These are phyloP conservation scores for Acmispon strigosus DNA, from an alignment of 306 rosid genomes.

Conservation along the genomic window DNA sequence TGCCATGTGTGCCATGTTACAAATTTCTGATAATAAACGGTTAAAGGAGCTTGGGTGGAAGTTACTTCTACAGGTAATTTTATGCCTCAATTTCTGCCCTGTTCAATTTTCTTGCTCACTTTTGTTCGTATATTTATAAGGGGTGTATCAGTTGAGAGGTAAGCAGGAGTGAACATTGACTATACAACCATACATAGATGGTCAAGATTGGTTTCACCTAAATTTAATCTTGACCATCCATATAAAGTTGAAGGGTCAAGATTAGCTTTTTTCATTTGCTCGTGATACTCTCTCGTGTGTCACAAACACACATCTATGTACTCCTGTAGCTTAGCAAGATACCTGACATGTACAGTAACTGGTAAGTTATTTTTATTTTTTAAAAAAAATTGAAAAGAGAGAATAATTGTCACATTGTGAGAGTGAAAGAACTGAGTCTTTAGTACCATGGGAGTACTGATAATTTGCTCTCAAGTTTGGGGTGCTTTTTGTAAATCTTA, in stretches of 20 bases:
- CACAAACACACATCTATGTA: too few relatives aligned
- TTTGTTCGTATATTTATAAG: background rate
- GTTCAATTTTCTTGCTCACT: background rate
- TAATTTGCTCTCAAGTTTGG: too few relatives aligned
- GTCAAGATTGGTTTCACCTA: background rate
- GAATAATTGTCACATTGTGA: too few relatives aligned
- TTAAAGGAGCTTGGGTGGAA: conserved; percentile 89
- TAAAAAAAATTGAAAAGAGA: too few relatives aligned
- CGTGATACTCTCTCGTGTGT: too few relatives aligned
- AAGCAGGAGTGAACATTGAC: background rate
- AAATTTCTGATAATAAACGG: conserved; percentile 50
- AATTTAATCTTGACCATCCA: background rate
- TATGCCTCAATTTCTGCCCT: background rate
- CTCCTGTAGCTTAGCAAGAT: too few relatives aligned
- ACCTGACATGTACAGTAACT: too few relatives aligned
- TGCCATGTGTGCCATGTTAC: conserved; percentile 98
- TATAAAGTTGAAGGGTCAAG: background rate
- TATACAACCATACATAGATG: background rate
- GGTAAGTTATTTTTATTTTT: too few relatives aligned
- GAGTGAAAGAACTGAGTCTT: too few relatives aligned
- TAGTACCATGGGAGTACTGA: too few relatives aligned
- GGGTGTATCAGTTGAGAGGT: background rate
- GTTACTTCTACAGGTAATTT: conserved; percentile 80
- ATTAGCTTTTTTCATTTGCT: too few relatives aligned
- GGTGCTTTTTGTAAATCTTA: too few relatives aligned